Evolutionary conservation across 2,329 filamentous ascomycete species (phyloP).

Genomic region (Alternaria novae-zelandiae): DNA sequence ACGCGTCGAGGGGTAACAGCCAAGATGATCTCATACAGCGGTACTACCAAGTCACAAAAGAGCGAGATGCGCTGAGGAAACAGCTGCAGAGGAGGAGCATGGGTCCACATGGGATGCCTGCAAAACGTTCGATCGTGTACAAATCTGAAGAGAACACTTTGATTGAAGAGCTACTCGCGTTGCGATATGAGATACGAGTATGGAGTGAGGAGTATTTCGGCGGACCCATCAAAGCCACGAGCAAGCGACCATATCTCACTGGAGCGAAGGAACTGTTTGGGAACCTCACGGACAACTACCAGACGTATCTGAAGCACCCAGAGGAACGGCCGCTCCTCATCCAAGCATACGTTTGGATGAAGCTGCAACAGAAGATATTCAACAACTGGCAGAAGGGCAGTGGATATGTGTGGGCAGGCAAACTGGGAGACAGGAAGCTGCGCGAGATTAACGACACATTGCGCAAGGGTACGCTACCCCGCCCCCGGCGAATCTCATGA

Average conservation of each 20-base stretch:
- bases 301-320: conserved; percentile 39
- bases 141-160: conserved; percentile 46
- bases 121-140: conserved; percentile 34
- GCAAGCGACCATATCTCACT: conserved; percentile 41
- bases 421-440: conserved; percentile 45
- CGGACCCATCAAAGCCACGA: conserved; percentile 33
- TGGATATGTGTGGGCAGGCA: conserved; percentile 48
- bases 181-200: conserved; percentile 43
- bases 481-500: no score
- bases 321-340: conserved; percentile 44
- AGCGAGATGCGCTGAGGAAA: conserved; percentile 46
- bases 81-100: conserved; percentile 45
- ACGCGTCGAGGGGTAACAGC: conserved; percentile 37
- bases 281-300: conserved; percentile 43
- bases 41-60: conserved; percentile 48
- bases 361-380: conserved; percentile 47
- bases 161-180: conserved; percentile 42
- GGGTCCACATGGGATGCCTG: conserved; percentile 37
- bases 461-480: conserved; percentile 36
- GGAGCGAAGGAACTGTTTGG: conserved; percentile 42
- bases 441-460: conserved; percentile 46
- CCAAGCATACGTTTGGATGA: conserved; percentile 47
- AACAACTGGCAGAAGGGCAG: conserved; percentile 44
- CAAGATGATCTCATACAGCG: conserved; percentile 48
- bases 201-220: conserved; percentile 47